Evolutionary conservation across 306 rosid genomes (phyloP).

Genomic region (Dalbergia oliveri): DNA sequence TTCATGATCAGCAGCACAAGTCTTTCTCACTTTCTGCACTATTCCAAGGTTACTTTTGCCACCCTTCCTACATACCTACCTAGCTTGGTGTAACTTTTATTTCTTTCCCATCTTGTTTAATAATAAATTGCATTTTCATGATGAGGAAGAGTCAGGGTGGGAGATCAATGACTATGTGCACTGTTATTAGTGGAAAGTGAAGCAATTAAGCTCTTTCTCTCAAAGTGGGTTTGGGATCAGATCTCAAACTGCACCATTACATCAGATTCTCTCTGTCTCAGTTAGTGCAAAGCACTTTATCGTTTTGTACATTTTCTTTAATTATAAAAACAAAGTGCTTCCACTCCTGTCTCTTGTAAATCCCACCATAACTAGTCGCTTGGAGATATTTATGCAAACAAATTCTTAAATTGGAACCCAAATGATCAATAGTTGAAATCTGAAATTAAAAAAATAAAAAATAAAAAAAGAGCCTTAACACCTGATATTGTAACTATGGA

Average conservation of each 20-base stretch:
- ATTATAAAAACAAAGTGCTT: slow-evolving; percentile 32
- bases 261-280: slow-evolving; percentile 41
- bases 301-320: slow-evolving; percentile 25
- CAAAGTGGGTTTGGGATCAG: slow-evolving; percentile 43
- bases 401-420: background rate
- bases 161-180: slow-evolving; percentile 9
- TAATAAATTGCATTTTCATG: slow-evolving; percentile 1
- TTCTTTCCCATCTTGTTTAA: background rate
- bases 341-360: background rate
- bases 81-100: slow-evolving; percentile 3
- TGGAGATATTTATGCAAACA: background rate
- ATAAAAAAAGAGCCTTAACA: too few species aligned
- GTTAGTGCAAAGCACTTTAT: slow-evolving; percentile 9
- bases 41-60: background rate
- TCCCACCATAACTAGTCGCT: slow-evolving; percentile 22
- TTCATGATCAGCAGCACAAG: background rate
- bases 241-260: slow-evolving; percentile 37
- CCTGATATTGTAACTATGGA: too few species aligned
- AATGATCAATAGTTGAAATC: background rate
- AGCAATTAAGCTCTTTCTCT: slow-evolving; percentile 44
- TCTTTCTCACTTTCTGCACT: background rate
- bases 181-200: slow-evolving; percentile 51
- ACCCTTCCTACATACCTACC: background rate
- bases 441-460: too few species aligned
- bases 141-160: background rate